Conservation (phyloP, 768 basidiomycete genomes). For the Leccinum uliginosum region DNA sequence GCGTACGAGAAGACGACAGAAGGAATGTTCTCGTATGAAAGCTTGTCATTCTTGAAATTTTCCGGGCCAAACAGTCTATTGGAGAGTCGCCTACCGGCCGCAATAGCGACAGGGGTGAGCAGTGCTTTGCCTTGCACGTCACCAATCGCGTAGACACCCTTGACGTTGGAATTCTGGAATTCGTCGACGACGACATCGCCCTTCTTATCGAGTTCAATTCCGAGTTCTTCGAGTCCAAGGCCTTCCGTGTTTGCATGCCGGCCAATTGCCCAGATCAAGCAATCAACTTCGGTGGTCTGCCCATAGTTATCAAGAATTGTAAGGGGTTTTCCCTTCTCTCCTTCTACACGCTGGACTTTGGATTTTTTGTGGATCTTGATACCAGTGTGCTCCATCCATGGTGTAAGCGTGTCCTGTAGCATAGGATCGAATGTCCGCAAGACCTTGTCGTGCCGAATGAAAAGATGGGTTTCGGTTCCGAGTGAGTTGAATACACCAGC, state of each 20-base stretch:
- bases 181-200: constrained; percentile 91
- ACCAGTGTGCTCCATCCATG: constrained; percentile 95
- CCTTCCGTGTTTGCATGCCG: constrained; percentile 74
- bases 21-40: constrained; percentile 86
- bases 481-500: constrained; percentile 91
- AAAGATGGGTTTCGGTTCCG: constrained; percentile 85
- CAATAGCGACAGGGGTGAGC: constrained; percentile 96
- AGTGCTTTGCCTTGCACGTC: constrained; percentile 92
- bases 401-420: constrained; percentile 77
- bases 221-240: constrained; percentile 73
- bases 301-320: constrained; percentile 75
- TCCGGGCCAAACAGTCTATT: constrained; percentile 89
- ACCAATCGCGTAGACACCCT: constrained; percentile 77
- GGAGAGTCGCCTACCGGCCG: constrained; percentile 83
- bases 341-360: constrained; percentile 72
- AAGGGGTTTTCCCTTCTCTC: constrained; percentile 64
- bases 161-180: constrained; percentile 77
- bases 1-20: constrained; percentile 96
- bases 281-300: constrained; percentile 79
- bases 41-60: constrained; percentile 82
- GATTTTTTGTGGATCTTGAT: constrained; percentile 79
- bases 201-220: constrained; percentile 68
- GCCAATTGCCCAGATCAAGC: constrained; percentile 92
- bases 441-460: constrained; percentile 88
- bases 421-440: constrained; percentile 90